Percentiles rank a stretch among this genome's conserved stretches.
phyloP scores from a whole-genome alignment of 1,284 basidiomycete genomes.

The Tylopilus sp. region DNA sequence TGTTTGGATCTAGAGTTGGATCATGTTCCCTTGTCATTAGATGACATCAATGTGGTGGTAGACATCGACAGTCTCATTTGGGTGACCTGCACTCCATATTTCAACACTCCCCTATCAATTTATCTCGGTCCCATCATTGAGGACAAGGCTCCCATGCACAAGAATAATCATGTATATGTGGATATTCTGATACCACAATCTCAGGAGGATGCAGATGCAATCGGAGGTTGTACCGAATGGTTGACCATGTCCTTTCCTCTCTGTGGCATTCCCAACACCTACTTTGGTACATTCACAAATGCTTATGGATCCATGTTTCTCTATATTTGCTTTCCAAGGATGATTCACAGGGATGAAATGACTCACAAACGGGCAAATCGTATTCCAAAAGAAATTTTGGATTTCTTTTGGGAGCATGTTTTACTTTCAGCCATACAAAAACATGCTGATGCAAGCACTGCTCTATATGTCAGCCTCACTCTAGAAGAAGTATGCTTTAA shows the following conservation, averaged over 20 bases:
- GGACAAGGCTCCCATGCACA: background rate
- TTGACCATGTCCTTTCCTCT: background rate
- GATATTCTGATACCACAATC: conserved; percentile 2
- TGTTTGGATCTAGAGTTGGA: background rate
- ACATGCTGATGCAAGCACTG: background rate
- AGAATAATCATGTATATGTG: background rate
- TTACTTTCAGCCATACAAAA: background rate
- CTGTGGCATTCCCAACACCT: background rate
- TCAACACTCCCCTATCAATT: background rate
- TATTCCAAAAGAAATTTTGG: conserved; percentile 1
- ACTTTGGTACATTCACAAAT: background rate
- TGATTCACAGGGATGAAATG: background rate
- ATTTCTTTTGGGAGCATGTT: background rate
- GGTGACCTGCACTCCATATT: background rate
- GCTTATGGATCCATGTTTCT: background rate
- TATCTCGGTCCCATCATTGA: background rate
- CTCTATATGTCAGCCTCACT: background rate
- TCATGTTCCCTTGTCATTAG: background rate
- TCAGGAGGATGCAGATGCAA: background rate
- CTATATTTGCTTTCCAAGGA: conserved; percentile 1
- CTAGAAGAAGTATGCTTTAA: background rate
- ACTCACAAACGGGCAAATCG: background rate
- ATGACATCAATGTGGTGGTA: background rate
- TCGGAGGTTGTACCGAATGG: background rate
- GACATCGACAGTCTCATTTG: background rate